phyloP scores from a whole-genome alignment of 2,329 filamentous ascomycete species.

The Karstenula rhodostoma region DNA sequence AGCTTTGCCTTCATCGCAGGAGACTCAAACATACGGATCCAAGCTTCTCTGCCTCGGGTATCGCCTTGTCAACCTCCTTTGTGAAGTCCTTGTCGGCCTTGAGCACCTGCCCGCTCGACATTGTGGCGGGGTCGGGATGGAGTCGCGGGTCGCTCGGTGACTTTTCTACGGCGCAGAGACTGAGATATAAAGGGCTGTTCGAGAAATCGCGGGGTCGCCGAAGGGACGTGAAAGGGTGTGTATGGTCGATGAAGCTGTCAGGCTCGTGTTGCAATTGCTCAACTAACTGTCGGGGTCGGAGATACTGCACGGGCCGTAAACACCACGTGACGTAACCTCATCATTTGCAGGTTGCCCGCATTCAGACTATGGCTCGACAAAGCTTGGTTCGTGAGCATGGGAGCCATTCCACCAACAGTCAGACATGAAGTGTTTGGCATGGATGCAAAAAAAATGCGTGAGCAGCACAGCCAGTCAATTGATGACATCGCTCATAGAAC shows the following conservation, averaged over 20 bases:
- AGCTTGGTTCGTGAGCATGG: too few species aligned
- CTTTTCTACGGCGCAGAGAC: not conserved
- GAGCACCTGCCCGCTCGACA: slow-evolving; percentile 80
- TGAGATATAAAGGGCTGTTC: not conserved
- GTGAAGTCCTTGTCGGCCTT: slow-evolving; percentile 99
- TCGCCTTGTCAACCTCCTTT: slow-evolving; percentile 91
- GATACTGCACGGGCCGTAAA: slow-evolving; percentile 9
- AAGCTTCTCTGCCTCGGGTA: slow-evolving; percentile 89
- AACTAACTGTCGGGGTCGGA: slow-evolving; percentile 9
- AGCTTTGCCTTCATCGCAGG: slow-evolving; percentile 25
- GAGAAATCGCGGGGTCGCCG: not conserved
- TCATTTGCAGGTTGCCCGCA: not conserved
- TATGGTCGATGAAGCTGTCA: slow-evolving; percentile 6
- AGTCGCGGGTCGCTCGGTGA: slow-evolving; percentile 5
- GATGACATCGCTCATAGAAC: too few species aligned
- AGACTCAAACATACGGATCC: slow-evolving; percentile 71
- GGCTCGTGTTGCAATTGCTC: slow-evolving; percentile 9
- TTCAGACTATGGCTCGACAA: not conserved
- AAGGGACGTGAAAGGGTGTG: not conserved
- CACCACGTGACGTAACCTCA: slow-evolving; percentile 12
- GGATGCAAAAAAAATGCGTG: too few species aligned
- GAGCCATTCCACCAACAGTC: too few species aligned
- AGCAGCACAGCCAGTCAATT: too few species aligned
- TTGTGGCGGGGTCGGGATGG: slow-evolving; percentile 52
- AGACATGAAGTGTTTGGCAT: too few species aligned